phyloP scores from a whole-genome alignment of 2,329 filamentous ascomycete species.

The Curvularia lunata region DNA sequence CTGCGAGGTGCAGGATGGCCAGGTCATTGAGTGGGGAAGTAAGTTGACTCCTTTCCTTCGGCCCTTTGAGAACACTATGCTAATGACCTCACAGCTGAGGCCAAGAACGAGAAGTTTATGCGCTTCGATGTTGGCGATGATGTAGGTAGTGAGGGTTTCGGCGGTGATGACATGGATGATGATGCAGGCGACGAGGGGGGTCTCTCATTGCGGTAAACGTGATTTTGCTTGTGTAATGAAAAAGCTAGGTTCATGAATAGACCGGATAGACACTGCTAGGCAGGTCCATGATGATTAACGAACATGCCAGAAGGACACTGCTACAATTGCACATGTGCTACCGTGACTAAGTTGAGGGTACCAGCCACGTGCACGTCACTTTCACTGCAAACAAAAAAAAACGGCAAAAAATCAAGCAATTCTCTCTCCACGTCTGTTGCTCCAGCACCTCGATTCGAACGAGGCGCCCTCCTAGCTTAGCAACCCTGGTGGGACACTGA shows the following conservation, averaged over 20 bases:
- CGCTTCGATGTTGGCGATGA: conserved; percentile 53
- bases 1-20: conserved; percentile 88
- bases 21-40: conserved; percentile 80
- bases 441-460: no score
- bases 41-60: conserved; percentile 38
- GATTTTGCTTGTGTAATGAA: neutral
- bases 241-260: neutral
- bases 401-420: no score
- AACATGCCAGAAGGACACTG: neutral
- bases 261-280: neutral
- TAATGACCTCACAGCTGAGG: conserved; percentile 51
- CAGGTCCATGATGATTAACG: neutral
- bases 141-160: conserved; percentile 44
- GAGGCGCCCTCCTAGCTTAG: no score
- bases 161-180: conserved; percentile 21
- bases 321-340: no score
- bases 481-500: no score
- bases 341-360: no score
- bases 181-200: conserved; percentile 16
- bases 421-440: no score
- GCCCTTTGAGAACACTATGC: neutral
- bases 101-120: conserved; percentile 69
- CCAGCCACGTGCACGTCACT: no score
- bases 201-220: neutral
- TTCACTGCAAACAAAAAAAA: no score